Conservation (phyloP, 176 grass and related monocot genomes). For the Rhynchospora tenuis region DNA sequence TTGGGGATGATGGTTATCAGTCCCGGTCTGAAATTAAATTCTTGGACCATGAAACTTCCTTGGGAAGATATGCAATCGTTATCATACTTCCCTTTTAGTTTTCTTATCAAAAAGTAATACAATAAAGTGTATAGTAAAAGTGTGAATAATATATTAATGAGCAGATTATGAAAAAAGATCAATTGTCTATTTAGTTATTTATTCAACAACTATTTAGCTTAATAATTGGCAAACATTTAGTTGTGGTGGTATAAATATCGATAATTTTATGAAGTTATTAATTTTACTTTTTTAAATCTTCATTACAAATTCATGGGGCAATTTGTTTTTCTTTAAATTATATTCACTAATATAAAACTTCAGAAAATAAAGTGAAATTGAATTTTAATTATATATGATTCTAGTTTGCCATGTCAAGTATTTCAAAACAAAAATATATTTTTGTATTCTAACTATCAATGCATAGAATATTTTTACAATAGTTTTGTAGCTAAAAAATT, state of each 20-base stretch:
- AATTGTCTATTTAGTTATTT: neutral
- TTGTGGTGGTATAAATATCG: neutral
- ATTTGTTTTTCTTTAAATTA: neutral
- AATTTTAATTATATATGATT: too few relatives aligned
- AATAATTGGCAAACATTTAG: neutral
- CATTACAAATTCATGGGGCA: neutral
- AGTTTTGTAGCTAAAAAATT: too few relatives aligned
- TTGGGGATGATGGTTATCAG: too few relatives aligned
- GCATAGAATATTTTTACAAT: too few relatives aligned
- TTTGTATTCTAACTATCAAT: too few relatives aligned
- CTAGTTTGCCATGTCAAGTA: too few relatives aligned
- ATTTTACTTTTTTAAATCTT: neutral
- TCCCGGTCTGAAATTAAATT: neutral
- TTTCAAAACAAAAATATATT: too few relatives aligned
- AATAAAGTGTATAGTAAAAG: neutral
- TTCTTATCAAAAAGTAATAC: neutral
- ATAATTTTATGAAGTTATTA: neutral
- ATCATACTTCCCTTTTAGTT: neutral
- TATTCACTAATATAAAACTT: neutral
- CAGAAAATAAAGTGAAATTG: neutral
- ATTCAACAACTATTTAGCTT: neutral
- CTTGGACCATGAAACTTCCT: constrained; percentile 8
- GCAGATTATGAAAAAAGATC: neutral
- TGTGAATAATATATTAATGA: neutral
- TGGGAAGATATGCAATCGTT: neutral